Evolutionary conservation across 2,329 filamentous ascomycete species (phyloP).

Genomic region (Calonectria pteridis): DNA sequence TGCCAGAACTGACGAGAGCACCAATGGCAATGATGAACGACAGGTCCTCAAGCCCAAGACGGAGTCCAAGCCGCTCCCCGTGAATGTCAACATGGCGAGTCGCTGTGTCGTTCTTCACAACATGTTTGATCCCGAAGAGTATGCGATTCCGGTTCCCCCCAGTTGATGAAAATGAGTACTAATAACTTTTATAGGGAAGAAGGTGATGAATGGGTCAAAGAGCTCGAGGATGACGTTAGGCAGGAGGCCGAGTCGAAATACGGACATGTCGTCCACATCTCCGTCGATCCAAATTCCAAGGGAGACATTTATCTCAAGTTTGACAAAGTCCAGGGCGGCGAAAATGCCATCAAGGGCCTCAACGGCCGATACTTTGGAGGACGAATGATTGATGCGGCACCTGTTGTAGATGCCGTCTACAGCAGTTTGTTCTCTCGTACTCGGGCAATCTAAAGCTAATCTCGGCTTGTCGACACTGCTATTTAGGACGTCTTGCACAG

Average conservation of each 20-base stretch:
- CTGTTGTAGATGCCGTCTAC: conserved; percentile 98
- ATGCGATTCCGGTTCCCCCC: conserved; percentile 57
- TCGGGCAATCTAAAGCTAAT: conserved; percentile 81
- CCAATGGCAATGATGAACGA: conserved; percentile 75
- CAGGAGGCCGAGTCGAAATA: conserved; percentile 95
- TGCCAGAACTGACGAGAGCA: conserved; percentile 89
- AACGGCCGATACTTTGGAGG: conserved; percentile 97
- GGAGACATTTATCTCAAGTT: conserved; percentile 99
- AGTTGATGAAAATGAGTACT: conserved; percentile 41
- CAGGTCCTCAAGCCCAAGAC: conserved; percentile 83
- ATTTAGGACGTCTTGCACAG: conserved; percentile 62
- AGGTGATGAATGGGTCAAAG: conserved; percentile 89
- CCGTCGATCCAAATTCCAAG: conserved; percentile 91
- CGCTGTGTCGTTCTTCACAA: conserved; percentile 95
- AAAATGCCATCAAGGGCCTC: conserved; percentile 97
- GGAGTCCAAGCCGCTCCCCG: conserved; percentile 81
- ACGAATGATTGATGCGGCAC: conserved; percentile 91
- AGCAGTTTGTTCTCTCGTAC: conserved; percentile 94
- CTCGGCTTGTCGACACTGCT: conserved; percentile 56
- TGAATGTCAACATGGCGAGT: conserved; percentile 92
- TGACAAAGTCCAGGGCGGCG: conserved; percentile 92
- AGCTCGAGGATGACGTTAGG: conserved; percentile 93
- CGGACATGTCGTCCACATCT: conserved; percentile 97
- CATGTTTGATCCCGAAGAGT: conserved; percentile 94
- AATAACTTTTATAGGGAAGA: conserved; percentile 74